Base-by-base conservation (phyloP, 1,284 basidiomycete genomes). In the Stereum hirsutum region DNA sequence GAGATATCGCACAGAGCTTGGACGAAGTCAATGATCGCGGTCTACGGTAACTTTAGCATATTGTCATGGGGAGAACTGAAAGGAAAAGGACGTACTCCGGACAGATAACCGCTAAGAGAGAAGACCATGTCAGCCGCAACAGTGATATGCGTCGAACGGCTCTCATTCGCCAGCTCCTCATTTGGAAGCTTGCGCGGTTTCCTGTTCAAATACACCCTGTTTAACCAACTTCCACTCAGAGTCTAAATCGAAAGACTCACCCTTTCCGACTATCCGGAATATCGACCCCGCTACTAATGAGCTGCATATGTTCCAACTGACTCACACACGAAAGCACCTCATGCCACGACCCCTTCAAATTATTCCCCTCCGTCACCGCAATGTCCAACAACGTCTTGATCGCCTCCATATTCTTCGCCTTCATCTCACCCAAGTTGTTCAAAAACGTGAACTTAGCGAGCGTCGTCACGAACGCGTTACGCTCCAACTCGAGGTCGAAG, bases 41-140 rank as follows among this genome's bases (percentile, higher is more conserved):
- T 90, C 90, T 95, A 47, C 12, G 20, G 49, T 43, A 24, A 11
- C 25, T 6, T 38, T 41, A 43, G 28, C 28, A 31, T 15, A 5
- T 15, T 11, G 12, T 12, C 15, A 31, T 5, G 15, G 5, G 3
- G 4, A 15, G 28, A 6, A 11, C 28, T 20, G 17, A n/a, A n/a
- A 17, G 10, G 12, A 12, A 2, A 8, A 17, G 25, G 4, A 67
- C 87, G 49, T 65, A 95, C 93, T 34, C 96, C 96, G 20, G 91
- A 91, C 23, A 99, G 71, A 55, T 89, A 90, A 54, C 94, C 91
- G 52, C 91, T 95, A 12, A 93, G 72, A 3, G 95, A 97, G 64
- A 99, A 99, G 21, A 99, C 94, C 89, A 97, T 97, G 60, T 99
- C 96, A 5, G 95, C 91, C 0, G 96, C 93, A 39, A 99, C 94